A percentile compares a stretch with the other conserved stretches of the same genome.
Conservation (phyloP, 2,329 filamentous ascomycete species). For the Rasamsonia emersonii region DNA sequence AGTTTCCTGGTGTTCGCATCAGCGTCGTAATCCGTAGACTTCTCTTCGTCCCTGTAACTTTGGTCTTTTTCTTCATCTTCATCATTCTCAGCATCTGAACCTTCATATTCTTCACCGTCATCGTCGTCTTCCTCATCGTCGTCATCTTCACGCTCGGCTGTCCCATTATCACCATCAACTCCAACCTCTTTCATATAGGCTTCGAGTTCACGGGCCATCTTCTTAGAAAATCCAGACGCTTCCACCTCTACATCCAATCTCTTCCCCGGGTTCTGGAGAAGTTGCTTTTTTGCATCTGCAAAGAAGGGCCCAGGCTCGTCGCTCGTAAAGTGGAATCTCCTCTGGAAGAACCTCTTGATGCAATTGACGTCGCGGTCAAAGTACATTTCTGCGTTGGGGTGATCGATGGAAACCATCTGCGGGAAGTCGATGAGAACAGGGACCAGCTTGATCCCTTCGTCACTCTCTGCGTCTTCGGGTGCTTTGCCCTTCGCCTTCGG, state of each 20-base stretch:
- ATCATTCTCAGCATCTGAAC: conserved; percentile 27
- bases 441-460: conserved; percentile 47
- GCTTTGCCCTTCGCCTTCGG: conserved; percentile 30
- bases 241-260: conserved; percentile 82
- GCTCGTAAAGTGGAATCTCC: conserved; percentile 78
- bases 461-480: conserved; percentile 18
- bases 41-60: conserved; percentile 4
- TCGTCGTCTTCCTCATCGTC: conserved; percentile 32
- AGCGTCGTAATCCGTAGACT: conserved; percentile 10
- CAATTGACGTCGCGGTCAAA: conserved; percentile 95
- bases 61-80: conserved; percentile 12
- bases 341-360: conserved; percentile 86
- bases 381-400: conserved; percentile 90
- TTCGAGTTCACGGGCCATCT: conserved; percentile 92
- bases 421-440: conserved; percentile 96
- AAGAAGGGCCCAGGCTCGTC: conserved; percentile 79
- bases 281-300: conserved; percentile 67
- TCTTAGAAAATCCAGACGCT: conserved; percentile 91
- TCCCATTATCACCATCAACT: conserved; percentile 45
- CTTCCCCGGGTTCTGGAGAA: conserved; percentile 52
- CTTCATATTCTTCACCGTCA: conserved; percentile 25
- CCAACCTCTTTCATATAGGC: conserved; percentile 72
- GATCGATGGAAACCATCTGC: conserved; percentile 94
- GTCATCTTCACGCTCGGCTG: conserved; percentile 25
- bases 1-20: conserved; percentile 23